These are phyloP conservation scores for Monosporascus sp. DNA, from an alignment of 2,329 filamentous ascomycete species.

Conservation along the genomic window DNA sequence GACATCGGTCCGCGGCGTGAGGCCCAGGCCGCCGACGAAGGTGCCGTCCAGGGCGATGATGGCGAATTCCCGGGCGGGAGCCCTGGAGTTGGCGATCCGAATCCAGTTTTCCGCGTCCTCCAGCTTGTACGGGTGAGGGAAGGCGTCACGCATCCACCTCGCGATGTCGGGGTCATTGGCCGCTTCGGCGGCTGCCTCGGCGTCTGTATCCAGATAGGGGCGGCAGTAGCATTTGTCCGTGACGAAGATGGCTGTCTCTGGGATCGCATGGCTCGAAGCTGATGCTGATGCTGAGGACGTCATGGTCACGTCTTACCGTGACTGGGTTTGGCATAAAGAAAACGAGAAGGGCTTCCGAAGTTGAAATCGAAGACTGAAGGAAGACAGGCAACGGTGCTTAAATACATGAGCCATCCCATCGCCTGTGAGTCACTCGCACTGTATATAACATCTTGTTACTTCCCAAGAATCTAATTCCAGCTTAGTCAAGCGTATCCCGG, in stretches of 20 bases:
- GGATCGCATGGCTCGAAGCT: not conserved
- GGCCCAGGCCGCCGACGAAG: conserved; percentile 37
- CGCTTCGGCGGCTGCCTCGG: conserved; percentile 24
- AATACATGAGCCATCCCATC: too few species aligned
- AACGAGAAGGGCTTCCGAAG: too few species aligned
- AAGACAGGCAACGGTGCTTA: too few species aligned
- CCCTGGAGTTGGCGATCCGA: conserved; percentile 28
- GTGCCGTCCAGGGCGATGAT: conserved; percentile 28
- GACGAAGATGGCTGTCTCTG: conserved; percentile 19
- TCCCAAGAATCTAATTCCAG: too few species aligned
- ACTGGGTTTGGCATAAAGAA: too few species aligned
- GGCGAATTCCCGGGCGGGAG: conserved; percentile 26
- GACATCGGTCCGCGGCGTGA: conserved; percentile 31
- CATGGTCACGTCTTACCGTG: not conserved
- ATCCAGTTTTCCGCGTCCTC: conserved; percentile 35
- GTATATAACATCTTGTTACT: too few species aligned
- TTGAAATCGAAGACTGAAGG: too few species aligned
- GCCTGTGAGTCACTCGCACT: too few species aligned
- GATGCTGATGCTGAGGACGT: not conserved
- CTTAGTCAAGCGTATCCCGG: too few species aligned
- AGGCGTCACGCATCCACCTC: conserved; percentile 35
- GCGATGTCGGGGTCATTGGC: conserved; percentile 35
- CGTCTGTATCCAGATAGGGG: conserved; percentile 34
- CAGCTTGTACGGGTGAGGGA: conserved; percentile 41
- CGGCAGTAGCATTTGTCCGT: conserved; percentile 34